Conservation (phyloP, 2,329 filamentous ascomycete species). For the Sclerotinia sclerotiorum region DNA sequence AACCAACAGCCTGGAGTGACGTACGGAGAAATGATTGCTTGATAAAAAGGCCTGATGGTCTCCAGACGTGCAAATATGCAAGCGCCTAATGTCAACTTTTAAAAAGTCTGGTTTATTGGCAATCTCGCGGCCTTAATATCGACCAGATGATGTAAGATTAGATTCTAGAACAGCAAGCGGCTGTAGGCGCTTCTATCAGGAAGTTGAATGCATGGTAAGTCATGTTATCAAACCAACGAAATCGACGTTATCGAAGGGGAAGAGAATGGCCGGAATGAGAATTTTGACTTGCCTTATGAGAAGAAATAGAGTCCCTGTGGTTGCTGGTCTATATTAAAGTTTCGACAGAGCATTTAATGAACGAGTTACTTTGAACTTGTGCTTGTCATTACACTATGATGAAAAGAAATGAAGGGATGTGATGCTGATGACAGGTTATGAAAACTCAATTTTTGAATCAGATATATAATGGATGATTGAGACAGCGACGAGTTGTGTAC, state of each 20-base stretch:
- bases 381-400: background rate
- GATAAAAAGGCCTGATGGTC: background rate
- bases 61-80: background rate
- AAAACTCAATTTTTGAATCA: background rate
- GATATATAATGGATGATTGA: too few relatives aligned
- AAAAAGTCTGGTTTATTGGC: background rate
- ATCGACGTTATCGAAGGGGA: too few relatives aligned
- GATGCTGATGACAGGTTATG: background rate
- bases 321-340: background rate
- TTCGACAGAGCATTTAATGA: background rate
- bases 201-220: too few relatives aligned
- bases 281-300: background rate
- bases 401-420: background rate
- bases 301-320: background rate
- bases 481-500: background rate
- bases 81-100: background rate
- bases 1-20: background rate
- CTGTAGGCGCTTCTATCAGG: too few relatives aligned
- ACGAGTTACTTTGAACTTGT: too few relatives aligned
- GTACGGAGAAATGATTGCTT: background rate
- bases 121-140: background rate
- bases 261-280: background rate
- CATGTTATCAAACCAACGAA: too few relatives aligned
- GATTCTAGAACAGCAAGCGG: background rate
- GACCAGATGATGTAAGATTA: constrained; percentile 8